phyloP scores from a whole-genome alignment of 495 filamentous ascomycete genomes.

The Xylaria flabelliformis region DNA sequence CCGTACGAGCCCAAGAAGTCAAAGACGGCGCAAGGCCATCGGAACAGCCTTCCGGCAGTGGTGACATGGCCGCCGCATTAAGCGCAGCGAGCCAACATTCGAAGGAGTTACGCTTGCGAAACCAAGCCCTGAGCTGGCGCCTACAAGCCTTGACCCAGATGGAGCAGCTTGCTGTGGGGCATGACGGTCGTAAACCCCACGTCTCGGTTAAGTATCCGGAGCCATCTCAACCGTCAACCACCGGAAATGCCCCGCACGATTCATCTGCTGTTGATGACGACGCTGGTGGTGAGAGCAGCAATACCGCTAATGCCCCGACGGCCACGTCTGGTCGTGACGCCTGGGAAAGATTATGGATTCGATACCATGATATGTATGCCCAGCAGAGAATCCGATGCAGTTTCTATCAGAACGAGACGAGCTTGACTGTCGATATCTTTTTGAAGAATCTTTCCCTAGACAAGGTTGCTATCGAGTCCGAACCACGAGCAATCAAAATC shows the following conservation, averaged over 20 bases:
- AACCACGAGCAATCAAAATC: conserved; percentile 35
- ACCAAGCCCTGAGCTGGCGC: conserved; percentile 49
- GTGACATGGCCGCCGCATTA: conserved; percentile 29
- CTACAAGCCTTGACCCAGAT: conserved; percentile 55
- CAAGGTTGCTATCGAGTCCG: conserved; percentile 39
- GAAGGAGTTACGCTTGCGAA: conserved; percentile 14
- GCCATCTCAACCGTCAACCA: conserved; percentile 45
- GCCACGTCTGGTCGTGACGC: background rate
- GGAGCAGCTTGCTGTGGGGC: conserved; percentile 67
- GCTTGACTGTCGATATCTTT: conserved; percentile 46
- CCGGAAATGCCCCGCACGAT: conserved; percentile 32
- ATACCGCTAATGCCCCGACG: background rate
- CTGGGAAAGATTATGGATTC: conserved; percentile 34
- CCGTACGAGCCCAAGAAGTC: conserved; percentile 38
- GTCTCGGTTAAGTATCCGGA: conserved; percentile 70
- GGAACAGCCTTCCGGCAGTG: conserved; percentile 31
- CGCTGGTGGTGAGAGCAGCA: conserved; percentile 37
- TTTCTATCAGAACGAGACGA: conserved; percentile 50
- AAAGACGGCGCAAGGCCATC: conserved; percentile 32
- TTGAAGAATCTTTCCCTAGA: conserved; percentile 48
- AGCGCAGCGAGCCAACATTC: background rate
- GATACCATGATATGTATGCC: conserved; percentile 22
- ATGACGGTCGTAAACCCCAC: conserved; percentile 63
- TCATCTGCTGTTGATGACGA: conserved; percentile 39
- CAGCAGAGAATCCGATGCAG: conserved; percentile 32